Conservation (phyloP, 495 filamentous ascomycete species). For the Ramalina intermedia region DNA sequence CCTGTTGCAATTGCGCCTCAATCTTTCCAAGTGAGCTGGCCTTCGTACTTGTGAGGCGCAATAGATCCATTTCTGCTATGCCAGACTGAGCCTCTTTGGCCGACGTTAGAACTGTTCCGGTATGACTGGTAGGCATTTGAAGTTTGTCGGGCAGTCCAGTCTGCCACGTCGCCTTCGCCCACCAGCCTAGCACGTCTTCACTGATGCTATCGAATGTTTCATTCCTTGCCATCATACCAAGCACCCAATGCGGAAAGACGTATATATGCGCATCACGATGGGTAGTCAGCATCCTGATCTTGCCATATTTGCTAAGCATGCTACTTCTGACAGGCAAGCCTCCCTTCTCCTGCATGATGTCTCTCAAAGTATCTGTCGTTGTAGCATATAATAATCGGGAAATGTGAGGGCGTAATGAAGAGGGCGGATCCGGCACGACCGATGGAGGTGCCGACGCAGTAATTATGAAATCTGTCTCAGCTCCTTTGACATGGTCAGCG, state of each 20-base stretch:
- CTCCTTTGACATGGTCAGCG: constrained; percentile 61
- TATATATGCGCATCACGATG: constrained; percentile 87
- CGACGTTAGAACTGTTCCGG: not conserved
- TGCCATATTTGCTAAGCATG: constrained; percentile 54
- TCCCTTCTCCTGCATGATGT: constrained; percentile 53
- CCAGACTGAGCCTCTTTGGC: too few species aligned
- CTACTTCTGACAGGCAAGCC: constrained; percentile 52
- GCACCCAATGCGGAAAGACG: constrained; percentile 80
- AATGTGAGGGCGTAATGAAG: constrained; percentile 47
- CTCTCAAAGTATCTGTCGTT: constrained; percentile 74
- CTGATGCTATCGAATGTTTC: constrained; percentile 71
- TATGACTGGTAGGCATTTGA: constrained; percentile 28
- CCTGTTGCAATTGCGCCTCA: constrained; percentile 1
- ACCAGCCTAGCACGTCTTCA: constrained; percentile 88
- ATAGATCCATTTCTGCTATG: not conserved
- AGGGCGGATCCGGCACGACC: constrained; percentile 38
- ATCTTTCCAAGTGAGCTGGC: constrained; percentile 38
- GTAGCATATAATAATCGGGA: constrained; percentile 57
- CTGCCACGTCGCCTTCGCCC: constrained; percentile 91
- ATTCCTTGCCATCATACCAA: constrained; percentile 64
- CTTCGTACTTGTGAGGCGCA: constrained; percentile 6
- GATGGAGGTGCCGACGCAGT: constrained; percentile 46
- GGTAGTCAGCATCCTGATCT: constrained; percentile 61
- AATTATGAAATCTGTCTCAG: constrained; percentile 81
- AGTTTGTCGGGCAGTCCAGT: constrained; percentile 64